Base-by-base conservation (phyloP, 345 rosid genomes). In the Arabidopsis arenosa region DNA sequence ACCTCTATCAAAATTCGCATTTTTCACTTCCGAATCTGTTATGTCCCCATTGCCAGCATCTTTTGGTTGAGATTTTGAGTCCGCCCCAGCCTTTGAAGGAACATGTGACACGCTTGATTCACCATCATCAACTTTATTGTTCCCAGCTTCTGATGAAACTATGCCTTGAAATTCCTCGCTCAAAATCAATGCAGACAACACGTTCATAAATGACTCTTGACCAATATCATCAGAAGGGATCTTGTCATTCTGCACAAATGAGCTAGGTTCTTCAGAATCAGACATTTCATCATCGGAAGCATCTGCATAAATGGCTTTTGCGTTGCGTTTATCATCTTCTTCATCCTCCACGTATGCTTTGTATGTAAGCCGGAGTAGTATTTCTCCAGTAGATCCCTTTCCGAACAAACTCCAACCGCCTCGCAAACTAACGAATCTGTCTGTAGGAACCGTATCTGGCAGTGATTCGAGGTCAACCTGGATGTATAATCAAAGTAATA, bases 321-420 rank as follows among this genome's bases (percentile, higher is more conserved):
- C 84, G 53, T 66, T 77, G 49, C 80, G 49, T 54, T 77, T 84
- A 72, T 89, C 96, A 77, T 95, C 98, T 75, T 92, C 99, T 85
- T 92, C 99, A 66, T 95, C 99, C 84, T 95, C 98, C 70, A 92
- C 98, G 72, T 92, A 95, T 57, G 87, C 97, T 86, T 95, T 95
- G 80, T 92, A 95, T 51, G 98, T 95, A 54, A 95, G 89, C 71
- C 99, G 88, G 74, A 95, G 89, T 41, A 90, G 79, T 70, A 95
- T 74, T 82, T 92, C 97, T 66, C 99, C 99, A 21, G 90, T 70
- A 76, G 96, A 85, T 28, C 94, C 80, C 73, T 87, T 91, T 59
- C 93, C 67, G 15, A 90, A 84, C 68, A 86, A 62, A 83, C 90
- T 91, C 99, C 94, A 90, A 39, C 93, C 90, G 60, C 93, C 91